Conservation (phyloP, 176 grass and related monocot species). For the Aegilops umbellulata region DNA sequence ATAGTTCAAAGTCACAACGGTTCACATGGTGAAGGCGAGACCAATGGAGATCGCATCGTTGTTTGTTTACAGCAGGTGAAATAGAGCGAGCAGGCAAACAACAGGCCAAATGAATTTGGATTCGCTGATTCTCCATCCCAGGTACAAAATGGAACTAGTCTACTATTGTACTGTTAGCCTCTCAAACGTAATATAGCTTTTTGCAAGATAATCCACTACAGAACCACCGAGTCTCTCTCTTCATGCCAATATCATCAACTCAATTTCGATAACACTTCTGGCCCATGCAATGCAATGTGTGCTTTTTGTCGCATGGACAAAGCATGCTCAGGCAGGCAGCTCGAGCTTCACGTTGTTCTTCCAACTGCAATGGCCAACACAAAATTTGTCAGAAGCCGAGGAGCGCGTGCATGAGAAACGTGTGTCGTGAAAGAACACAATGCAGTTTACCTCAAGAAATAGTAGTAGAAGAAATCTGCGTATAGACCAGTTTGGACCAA, state of each 20-base stretch:
- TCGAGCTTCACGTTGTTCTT: slow-evolving; percentile 95
- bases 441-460: slow-evolving; percentile 80
- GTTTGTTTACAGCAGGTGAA: not conserved
- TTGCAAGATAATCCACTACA: slow-evolving; percentile 28
- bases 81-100: slow-evolving; percentile 13
- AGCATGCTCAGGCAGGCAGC: slow-evolving; percentile 67
- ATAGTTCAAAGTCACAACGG: not conserved
- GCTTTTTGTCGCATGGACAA: not conserved
- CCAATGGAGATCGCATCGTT: not conserved
- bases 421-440: not conserved
- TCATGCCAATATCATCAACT: slow-evolving; percentile 30
- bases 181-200: slow-evolving; percentile 25
- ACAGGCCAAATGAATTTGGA: slow-evolving; percentile 13
- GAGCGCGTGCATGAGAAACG: not conserved
- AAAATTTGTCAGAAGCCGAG: not conserved
- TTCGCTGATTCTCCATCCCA: not conserved
- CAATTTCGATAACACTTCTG: slow-evolving; percentile 11
- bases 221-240: not conserved
- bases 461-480: slow-evolving; percentile 98
- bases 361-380: slow-evolving; percentile 57
- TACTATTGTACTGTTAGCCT: slow-evolving; percentile 47
- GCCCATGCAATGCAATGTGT: not conserved
- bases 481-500: slow-evolving; percentile 88
- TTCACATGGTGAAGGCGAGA: not conserved
- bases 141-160: slow-evolving; percentile 33